Conservation (phyloP, 176 grass and related monocot species). For the Alloteropsis semialata region DNA sequence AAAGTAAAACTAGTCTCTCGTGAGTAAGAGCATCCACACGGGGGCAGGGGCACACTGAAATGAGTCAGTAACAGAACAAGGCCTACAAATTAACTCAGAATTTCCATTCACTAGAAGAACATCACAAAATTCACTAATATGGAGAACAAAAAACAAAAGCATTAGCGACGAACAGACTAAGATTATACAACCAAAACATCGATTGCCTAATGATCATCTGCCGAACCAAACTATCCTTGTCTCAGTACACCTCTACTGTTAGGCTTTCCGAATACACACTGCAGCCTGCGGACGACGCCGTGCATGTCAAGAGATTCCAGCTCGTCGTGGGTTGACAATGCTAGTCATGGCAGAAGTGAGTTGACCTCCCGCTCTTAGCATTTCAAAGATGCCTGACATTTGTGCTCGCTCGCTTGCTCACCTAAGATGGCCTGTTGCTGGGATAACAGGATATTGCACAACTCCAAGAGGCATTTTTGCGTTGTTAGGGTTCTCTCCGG, state of each 20-base stretch:
- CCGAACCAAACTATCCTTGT: constrained; percentile 27
- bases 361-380: constrained; percentile 71
- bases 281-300: constrained; percentile 28
- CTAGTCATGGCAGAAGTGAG: constrained; percentile 76
- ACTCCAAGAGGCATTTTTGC: constrained; percentile 36
- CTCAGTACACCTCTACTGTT: constrained; percentile 36
- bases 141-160: neutral
- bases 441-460: constrained; percentile 57
- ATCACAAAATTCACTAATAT: constrained; percentile 46
- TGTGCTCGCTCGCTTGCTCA: constrained; percentile 14
- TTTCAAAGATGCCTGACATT: constrained; percentile 32
- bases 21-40: neutral
- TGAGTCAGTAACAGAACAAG: neutral
- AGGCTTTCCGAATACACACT: constrained; percentile 31
- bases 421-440: constrained; percentile 56
- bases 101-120: constrained; percentile 26
- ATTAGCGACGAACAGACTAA: constrained; percentile 16
- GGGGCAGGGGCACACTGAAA: neutral
- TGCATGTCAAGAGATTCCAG: constrained; percentile 31
- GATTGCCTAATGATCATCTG: constrained; percentile 37
- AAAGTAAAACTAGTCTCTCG: constrained; percentile 2
- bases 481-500: constrained; percentile 41
- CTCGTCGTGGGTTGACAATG: constrained; percentile 42
- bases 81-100: constrained; percentile 34
- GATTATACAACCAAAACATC: constrained; percentile 51